These are phyloP conservation scores for Hyaloperonospora brassicae DNA, from an alignment of 352 stramenopile species.

Conservation along the genomic window DNA sequence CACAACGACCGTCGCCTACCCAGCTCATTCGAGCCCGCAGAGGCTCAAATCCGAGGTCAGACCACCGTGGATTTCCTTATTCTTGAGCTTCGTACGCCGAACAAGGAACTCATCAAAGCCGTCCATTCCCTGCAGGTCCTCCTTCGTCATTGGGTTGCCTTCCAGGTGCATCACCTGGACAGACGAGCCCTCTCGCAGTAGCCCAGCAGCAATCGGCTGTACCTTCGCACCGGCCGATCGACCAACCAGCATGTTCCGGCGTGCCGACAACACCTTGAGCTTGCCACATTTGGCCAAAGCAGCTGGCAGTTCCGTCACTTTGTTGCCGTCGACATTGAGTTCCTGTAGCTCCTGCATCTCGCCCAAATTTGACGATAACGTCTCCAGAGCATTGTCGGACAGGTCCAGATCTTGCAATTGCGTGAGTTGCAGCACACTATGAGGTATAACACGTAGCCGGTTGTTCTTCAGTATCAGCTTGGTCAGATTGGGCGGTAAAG, in stretches of 20 bases:
- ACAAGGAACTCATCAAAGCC: constrained; percentile 66
- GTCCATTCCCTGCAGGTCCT: constrained; percentile 69
- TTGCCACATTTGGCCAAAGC: constrained; percentile 50
- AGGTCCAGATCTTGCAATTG: constrained; percentile 68
- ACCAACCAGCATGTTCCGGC: constrained; percentile 41
- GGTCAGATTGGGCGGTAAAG: constrained; percentile 58
- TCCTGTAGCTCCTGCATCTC: constrained; percentile 51
- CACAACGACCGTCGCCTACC: too few species aligned
- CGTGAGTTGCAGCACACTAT: constrained; percentile 35
- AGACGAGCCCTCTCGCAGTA: constrained; percentile 41
- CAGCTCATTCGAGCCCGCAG: constrained; percentile 58
- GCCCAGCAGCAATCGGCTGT: constrained; percentile 47
- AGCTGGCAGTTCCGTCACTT: constrained; percentile 33
- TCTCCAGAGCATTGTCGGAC: constrained; percentile 42
- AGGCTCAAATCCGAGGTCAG: constrained; percentile 72
- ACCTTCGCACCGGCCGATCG: constrained; percentile 5
- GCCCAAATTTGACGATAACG: constrained; percentile 38
- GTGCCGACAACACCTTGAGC: constrained; percentile 66
- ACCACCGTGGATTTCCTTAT: constrained; percentile 82
- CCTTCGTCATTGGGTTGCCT: constrained; percentile 71
- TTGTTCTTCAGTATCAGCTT: constrained; percentile 76
- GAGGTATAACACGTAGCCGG: constrained; percentile 34
- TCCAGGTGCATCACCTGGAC: constrained; percentile 82
- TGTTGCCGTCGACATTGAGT: constrained; percentile 61
- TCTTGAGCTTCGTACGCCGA: constrained; percentile 73